Base-by-base conservation (phyloP, 306 rosid species). In the Sesbania bispinosa region DNA sequence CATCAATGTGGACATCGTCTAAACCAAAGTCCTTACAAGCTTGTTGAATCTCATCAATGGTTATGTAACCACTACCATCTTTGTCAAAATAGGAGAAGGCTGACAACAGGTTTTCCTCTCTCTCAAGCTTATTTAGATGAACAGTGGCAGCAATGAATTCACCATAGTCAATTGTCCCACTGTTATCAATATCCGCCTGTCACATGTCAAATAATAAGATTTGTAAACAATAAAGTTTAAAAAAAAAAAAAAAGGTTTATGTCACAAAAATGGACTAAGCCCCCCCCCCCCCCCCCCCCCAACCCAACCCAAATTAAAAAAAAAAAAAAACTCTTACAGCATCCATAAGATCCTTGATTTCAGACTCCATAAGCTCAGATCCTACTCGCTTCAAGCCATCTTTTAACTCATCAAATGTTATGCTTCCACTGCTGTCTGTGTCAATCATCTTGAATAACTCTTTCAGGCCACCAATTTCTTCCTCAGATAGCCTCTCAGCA, bases 121-220 rank as follows among this genome's bases (percentile, higher is more conserved):
- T 81, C 77, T 86, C 90, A 60, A 86, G 71, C 72, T 86, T 86
- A 43, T 86, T 86, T 51, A 83, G 64, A 79, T 86, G 90, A 39
- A 86, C 62, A n/a, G 90, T 86, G 5, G 90, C 90, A 29, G 90
- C 89, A 68, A 85, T 74, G 80, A 85, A 85, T 82, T 85, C 89
- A 4, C 87, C 85, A 26, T 82, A 85, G 59, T 86, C 90, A 46
- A 86, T 81, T 68, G 90, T 83, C 41, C 88, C 88, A 2, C 82
- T 86, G 2, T 83, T 76, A 60, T 86, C 85, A 32, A 83, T 72
- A 63, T 86, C 90, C 6, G 88, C 88, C 90, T 86, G 70, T 66
- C 74, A 42, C 48, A 43, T 11, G 42, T 38, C 61, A 10, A 60
- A 51, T 35, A 9, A 65, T 33, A 9, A 41, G 38, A 77, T 32